Conservation (phyloP, 352 stramenopile genomes). For the Phytophthora aleatoria region DNA sequence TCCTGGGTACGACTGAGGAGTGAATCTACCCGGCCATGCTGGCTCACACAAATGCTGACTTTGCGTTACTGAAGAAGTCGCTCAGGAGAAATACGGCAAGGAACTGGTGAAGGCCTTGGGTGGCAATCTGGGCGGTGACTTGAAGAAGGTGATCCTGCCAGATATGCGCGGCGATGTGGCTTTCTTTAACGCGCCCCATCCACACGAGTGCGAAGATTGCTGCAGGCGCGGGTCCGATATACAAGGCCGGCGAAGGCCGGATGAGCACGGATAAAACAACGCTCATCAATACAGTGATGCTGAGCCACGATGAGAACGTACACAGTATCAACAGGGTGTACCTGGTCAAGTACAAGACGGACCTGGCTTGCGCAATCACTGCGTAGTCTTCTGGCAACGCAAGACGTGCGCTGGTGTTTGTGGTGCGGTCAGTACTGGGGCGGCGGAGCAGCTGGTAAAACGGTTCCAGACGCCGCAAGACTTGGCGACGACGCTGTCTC, state of each 20-base stretch:
- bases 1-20: slow-evolving; percentile 58
- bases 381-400: slow-evolving; percentile 54
- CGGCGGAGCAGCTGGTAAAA: slow-evolving; percentile 36
- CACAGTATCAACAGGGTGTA: slow-evolving; percentile 57
- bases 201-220: slow-evolving; percentile 58
- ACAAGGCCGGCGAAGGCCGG: slow-evolving; percentile 70
- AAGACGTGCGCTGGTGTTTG: slow-evolving; percentile 43
- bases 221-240: slow-evolving; percentile 55
- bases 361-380: slow-evolving; percentile 47
- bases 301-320: slow-evolving; percentile 49
- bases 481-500: no score
- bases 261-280: slow-evolving; percentile 64
- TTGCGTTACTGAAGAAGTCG: slow-evolving; percentile 77
- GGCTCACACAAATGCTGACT: slow-evolving; percentile 61
- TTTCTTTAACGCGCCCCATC: slow-evolving; percentile 50
- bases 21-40: slow-evolving; percentile 57
- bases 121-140: slow-evolving; percentile 55
- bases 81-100: slow-evolving; percentile 58
- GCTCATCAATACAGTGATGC: slow-evolving; percentile 56
- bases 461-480: slow-evolving; percentile 37
- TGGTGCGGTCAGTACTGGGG: slow-evolving; percentile 37
- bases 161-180: slow-evolving; percentile 45
- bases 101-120: slow-evolving; percentile 55
- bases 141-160: slow-evolving; percentile 64
- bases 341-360: slow-evolving; percentile 56